Conservation (phyloP, 2,329 filamentous ascomycete genomes). For the Nigrospora sphaerica region DNA sequence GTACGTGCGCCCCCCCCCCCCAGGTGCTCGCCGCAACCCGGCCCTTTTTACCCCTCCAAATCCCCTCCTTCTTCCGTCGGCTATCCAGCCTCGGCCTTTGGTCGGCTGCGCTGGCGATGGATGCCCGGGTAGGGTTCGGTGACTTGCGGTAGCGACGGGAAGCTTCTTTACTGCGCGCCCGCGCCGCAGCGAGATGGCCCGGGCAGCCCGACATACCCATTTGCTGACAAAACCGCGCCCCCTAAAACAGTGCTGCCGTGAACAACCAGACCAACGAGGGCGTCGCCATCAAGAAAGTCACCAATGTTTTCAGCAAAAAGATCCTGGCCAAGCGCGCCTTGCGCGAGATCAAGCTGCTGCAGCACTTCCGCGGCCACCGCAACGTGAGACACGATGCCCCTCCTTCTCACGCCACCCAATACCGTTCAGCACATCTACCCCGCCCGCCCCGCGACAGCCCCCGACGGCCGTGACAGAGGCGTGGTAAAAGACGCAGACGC, state of each 20-base stretch:
- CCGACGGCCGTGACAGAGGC: too few species aligned
- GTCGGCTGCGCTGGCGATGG: too few species aligned
- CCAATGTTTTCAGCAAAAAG: constrained; percentile 99
- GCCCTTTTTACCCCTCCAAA: not conserved
- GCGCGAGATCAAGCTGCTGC: constrained; percentile 96
- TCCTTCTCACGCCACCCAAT: not conserved
- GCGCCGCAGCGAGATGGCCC: too few species aligned
- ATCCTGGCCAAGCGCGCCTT: constrained; percentile 96
- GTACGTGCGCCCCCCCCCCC: constrained; percentile 41
- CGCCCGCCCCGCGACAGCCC: too few species aligned
- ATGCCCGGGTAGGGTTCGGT: too few species aligned
- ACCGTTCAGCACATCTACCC: not conserved
- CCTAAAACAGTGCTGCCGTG: constrained; percentile 66
- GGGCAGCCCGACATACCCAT: too few species aligned
- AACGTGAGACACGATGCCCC: constrained; percentile 50
- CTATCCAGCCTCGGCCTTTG: too few species aligned
- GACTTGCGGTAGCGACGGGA: too few species aligned
- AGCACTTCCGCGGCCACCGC: constrained; percentile 89
- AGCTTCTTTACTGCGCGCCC: too few species aligned
- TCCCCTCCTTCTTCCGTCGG: not conserved
- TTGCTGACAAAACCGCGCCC: constrained; percentile 14
- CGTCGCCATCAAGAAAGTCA: constrained; percentile 98
- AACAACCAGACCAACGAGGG: constrained; percentile 88
- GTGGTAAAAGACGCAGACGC: too few species aligned
- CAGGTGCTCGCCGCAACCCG: not conserved